Evolutionary conservation across 495 filamentous ascomycete genomes (phyloP).

Genomic region (Neohortaea acidophila): DNA sequence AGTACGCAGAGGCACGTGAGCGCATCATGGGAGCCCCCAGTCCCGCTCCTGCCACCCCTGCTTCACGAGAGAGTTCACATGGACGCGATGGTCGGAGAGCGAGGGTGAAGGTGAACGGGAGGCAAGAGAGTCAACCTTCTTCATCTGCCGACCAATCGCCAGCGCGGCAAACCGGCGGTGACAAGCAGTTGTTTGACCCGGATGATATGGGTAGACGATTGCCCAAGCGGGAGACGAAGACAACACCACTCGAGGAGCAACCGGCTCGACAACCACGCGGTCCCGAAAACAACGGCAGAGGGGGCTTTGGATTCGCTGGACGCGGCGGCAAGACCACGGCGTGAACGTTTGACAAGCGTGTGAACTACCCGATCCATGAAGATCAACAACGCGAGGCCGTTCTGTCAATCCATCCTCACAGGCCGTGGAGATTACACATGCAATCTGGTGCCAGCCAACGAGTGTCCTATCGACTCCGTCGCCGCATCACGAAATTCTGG

Average conservation of each 20-base stretch:
- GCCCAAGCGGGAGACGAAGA: constrained; percentile 34
- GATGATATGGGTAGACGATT: constrained; percentile 36
- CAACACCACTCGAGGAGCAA: constrained; percentile 32
- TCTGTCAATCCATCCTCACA: no score
- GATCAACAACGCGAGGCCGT: no score
- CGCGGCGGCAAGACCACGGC: not conserved
- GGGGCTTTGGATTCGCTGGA: constrained; percentile 24
- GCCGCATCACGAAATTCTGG: no score
- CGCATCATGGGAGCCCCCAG: constrained; percentile 59
- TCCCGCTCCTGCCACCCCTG: constrained; percentile 30
- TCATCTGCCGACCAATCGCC: constrained; percentile 32
- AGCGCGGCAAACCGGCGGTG: constrained; percentile 20
- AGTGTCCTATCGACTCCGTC: no score
- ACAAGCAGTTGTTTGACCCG: constrained; percentile 58
- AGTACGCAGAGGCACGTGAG: constrained; percentile 72
- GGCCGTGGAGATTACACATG: no score
- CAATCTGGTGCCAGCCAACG: no score
- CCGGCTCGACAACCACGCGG: constrained; percentile 55
- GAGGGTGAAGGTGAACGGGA: constrained; percentile 19
- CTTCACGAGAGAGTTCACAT: constrained; percentile 41
- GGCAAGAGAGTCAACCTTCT: constrained; percentile 33
- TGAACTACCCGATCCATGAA: no score
- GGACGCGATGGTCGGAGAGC: constrained; percentile 17
- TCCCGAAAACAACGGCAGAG: constrained; percentile 54
- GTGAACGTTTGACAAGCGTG: no score